Conservation (phyloP, 139 green algal species). For the Bryopsis sp. region DNA sequence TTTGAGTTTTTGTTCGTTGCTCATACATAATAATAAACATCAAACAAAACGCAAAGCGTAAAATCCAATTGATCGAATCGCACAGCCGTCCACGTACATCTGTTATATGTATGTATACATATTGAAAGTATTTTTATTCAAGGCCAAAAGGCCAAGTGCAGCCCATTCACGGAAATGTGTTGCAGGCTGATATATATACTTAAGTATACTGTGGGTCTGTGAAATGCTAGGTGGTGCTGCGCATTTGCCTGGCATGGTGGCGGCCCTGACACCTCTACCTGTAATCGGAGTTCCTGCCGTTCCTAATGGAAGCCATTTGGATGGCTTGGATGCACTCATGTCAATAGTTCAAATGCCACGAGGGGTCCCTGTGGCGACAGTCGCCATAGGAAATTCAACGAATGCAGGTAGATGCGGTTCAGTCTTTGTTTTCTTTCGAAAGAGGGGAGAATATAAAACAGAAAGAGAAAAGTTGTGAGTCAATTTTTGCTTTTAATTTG, state of each 20-base stretch:
- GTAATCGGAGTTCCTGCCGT: slow-evolving; percentile 93
- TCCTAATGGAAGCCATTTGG: slow-evolving; percentile 70
- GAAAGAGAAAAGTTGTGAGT: background rate
- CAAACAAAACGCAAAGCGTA: too few relatives aligned
- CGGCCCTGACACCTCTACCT: slow-evolving; percentile 88
- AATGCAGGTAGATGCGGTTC: slow-evolving; percentile 61
- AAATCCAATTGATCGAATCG: too few relatives aligned
- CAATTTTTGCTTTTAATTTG: background rate
- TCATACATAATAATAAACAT: too few relatives aligned
- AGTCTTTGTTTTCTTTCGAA: background rate
- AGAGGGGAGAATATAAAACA: too few relatives aligned
- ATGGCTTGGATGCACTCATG: slow-evolving; percentile 90
- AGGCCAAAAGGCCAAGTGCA: too few relatives aligned
- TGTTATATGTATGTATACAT: too few relatives aligned
- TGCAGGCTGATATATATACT: too few relatives aligned
- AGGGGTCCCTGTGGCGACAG: slow-evolving; percentile 91
- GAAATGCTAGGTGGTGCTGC: slow-evolving; percentile 78
- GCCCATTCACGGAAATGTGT: too few relatives aligned
- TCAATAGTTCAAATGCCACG: slow-evolving; percentile 95
- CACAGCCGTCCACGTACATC: too few relatives aligned
- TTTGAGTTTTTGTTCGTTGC: background rate
- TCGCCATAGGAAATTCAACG: slow-evolving; percentile 90
- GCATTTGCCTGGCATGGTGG: slow-evolving; percentile 96
- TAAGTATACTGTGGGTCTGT: too few relatives aligned
- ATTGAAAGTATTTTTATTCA: too few relatives aligned